Evolutionary conservation across 192 early-diverging fungal genomes (phyloP), one percentile per base, ranked within the genome.

Genomic region (Powellomyces hirtus): DNA sequence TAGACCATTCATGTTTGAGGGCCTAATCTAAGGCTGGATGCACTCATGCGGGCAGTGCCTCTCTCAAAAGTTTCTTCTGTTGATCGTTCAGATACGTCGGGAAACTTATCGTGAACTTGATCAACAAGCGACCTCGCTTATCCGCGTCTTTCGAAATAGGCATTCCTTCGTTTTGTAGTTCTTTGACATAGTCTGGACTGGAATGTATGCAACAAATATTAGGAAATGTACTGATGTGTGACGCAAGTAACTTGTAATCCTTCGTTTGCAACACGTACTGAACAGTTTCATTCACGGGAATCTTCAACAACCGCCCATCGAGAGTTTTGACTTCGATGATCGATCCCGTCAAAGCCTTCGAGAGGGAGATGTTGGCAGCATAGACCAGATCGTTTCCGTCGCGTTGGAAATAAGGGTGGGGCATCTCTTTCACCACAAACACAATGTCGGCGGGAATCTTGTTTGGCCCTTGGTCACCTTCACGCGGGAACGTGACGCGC

Each of bases 381-480:
- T 70, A 70, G 4, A 78, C 63, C 22, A 87, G 60, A 62, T 87
- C 73, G 61, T 86, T 68, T 27, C 77, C 81, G 20, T 86, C 34
- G 29, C 85, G 73, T 31, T 38, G 45, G 62, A 86, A 86, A 7
- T 52, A 40, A 10, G 49, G 34, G 58, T 87, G 84, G 11, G 74
- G 72, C 8, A 59, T 49, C 57, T 86, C 73, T 46, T 80, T 76
- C 30, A 87, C 66, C 29, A 73, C 60, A 63, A 87, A 81, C 16
- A 79, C 69, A 26, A 86, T 64, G 70, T 84, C 81, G 30, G 74
- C 67, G 38, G 83, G 81, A 37, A 86, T 79, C 52, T 62, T 79
- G 62, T 85, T 85, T 10, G 81, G 79, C 3, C 74, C 80, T 66
- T 86, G 84, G 56, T 87, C 81, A 7, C 85, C 85, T 34, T 79